Evolutionary conservation across 805 yeast genomes (phyloP), one percentile per base, ranked within the genome.

Genomic region (Starmerella scarabaei): DNA sequence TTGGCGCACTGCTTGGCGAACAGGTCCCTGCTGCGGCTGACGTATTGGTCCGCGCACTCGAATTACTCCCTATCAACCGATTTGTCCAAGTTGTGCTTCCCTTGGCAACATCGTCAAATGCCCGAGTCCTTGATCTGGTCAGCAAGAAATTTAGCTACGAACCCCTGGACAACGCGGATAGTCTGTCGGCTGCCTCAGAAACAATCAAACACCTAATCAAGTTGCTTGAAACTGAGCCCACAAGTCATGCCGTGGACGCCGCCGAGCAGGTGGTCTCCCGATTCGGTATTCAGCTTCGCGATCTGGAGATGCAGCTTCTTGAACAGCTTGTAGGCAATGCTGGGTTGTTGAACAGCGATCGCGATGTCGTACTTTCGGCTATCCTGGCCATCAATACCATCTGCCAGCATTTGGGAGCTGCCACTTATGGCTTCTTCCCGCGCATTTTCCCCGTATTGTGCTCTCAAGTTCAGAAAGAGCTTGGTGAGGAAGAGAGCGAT

Each of bases 351-450:
- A 71, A 67, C 48, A 57, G 53, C 2, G 65, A 67, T 39, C 71
- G 77, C 11, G 93, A 80, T 49, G 60, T 82, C 6, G 65, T 76
- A 23, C 72, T 91, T 27, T 72, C 94, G 0, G 73, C 94, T 1
- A 66, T 84, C 42, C 72, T 77, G 50, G 75, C 79, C 43, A 71
- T 83, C 45, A 74, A 82, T 41, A 74, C 76, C 49, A 63, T 84
- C 41, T 71, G 83, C 40, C 73, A 76, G 38, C 71, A 75, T 19
- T 60, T 86, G 34, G 98, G 98, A 38, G 86, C 93, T 16, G 81
- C 84, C 54, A 68, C 78, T 47, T 78, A 91, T 55, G 86, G 93
- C 5, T 72, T 69, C 54, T 81, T 85, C 67, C 83, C 96, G 24
- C 78, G 77, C 58, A 77, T 86, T 54, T 72, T 91, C 45, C 83